Conservation (phyloP, 1,284 basidiomycete species). For the Porodaedalea pini region DNA sequence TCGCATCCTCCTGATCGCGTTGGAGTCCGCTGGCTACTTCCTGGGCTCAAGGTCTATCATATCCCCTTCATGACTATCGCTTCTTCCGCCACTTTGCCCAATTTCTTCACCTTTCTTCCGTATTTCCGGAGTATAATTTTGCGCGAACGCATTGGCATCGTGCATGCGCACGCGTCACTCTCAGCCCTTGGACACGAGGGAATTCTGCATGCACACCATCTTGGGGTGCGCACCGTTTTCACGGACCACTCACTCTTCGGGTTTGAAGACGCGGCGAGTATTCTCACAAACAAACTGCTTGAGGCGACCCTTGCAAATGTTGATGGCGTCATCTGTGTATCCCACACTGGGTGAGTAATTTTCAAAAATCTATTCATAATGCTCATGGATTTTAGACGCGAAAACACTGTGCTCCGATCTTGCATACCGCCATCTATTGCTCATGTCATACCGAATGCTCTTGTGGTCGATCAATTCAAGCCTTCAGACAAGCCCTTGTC, state of each 20-base stretch:
- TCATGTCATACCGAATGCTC: constrained; percentile 92
- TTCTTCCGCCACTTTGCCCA: constrained; percentile 88
- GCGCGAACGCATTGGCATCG: constrained; percentile 81
- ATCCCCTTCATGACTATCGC: constrained; percentile 87
- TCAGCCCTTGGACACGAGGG: constrained; percentile 91
- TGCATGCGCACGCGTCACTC: constrained; percentile 92
- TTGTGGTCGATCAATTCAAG: constrained; percentile 85
- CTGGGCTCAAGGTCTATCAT: constrained; percentile 91
- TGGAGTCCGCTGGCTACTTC: constrained; percentile 84
- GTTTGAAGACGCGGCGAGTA: constrained; percentile 93
- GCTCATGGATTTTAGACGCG: constrained; percentile 52
- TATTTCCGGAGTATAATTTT: constrained; percentile 87
- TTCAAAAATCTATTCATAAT: background rate
- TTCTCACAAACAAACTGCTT: constrained; percentile 94
- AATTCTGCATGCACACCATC: constrained; percentile 81
- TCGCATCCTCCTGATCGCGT: constrained; percentile 81
- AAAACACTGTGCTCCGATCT: constrained; percentile 92
- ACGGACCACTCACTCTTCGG: constrained; percentile 98
- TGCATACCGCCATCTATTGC: constrained; percentile 63
- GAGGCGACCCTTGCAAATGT: constrained; percentile 85
- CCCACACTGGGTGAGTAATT: constrained; percentile 82
- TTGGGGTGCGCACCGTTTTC: constrained; percentile 86
- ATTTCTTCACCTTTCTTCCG: constrained; percentile 90
- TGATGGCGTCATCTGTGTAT: constrained; percentile 93
- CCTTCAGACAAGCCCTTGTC: constrained; percentile 46